A percentile compares a stretch with the other conserved stretches of the same genome.
Conservation (phyloP, 1,284 basidiomycete species). For the Ganoderma resinaceum region DNA sequence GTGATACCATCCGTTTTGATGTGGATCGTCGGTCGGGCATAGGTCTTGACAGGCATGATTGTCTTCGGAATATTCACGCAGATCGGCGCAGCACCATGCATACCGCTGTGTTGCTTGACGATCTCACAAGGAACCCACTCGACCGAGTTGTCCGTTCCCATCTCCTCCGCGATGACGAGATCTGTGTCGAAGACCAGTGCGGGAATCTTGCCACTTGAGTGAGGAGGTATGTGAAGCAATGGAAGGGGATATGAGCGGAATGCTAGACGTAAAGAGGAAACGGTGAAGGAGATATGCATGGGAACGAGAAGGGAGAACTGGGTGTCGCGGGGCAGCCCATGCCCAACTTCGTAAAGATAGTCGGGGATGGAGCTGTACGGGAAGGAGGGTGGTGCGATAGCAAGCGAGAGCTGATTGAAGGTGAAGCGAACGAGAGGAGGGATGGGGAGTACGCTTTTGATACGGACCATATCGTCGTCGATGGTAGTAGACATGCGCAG, state of each 20-base stretch:
- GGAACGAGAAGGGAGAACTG: slow-evolving; percentile 87
- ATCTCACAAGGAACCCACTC: slow-evolving; percentile 78
- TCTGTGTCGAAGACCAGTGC: slow-evolving; percentile 80
- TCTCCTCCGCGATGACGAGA: slow-evolving; percentile 91
- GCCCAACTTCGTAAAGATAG: slow-evolving; percentile 77
- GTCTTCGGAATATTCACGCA: slow-evolving; percentile 85
- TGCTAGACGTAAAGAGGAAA: slow-evolving; percentile 67
- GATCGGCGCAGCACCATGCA: slow-evolving; percentile 63
- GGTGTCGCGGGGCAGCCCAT: slow-evolving; percentile 74
- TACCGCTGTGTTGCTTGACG: slow-evolving; percentile 59
- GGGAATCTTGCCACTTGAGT: slow-evolving; percentile 44
- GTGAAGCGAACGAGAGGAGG: slow-evolving; percentile 82
- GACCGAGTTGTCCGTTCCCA: slow-evolving; percentile 75
- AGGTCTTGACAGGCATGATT: slow-evolving; percentile 95
- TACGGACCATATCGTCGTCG: slow-evolving; percentile 41
- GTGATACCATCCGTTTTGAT: slow-evolving; percentile 74
- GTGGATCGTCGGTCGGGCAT: slow-evolving; percentile 79
- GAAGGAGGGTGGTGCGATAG: slow-evolving; percentile 71
- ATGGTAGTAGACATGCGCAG: slow-evolving; percentile 18
- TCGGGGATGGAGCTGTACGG: slow-evolving; percentile 61
- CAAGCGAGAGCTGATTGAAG: slow-evolving; percentile 66
- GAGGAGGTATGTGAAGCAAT: slow-evolving; percentile 64
- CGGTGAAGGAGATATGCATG: slow-evolving; percentile 78
- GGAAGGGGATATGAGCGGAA: slow-evolving; percentile 88
- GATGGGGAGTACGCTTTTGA: slow-evolving; percentile 48